A percentile compares a stretch with the other conserved stretches of the same genome.
phyloP scores from a whole-genome alignment of 2,329 filamentous ascomycete genomes.

The Chrysoporthe cubensis region DNA sequence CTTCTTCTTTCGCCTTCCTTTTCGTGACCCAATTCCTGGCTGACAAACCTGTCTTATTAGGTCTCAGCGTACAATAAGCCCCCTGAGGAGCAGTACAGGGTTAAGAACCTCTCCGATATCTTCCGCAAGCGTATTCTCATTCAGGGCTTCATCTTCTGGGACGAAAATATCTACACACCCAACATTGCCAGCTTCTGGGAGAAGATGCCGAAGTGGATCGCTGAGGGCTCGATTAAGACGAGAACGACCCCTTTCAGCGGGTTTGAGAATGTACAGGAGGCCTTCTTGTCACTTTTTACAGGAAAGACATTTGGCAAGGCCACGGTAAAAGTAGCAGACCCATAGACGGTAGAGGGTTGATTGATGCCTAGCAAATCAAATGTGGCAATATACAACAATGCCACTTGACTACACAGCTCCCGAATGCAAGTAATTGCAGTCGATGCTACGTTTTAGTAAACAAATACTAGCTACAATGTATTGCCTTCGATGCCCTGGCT shows the following conservation, averaged over 20 bases:
- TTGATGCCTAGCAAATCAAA: too few relatives aligned
- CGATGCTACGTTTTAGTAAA: too few relatives aligned
- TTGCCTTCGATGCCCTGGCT: too few relatives aligned
- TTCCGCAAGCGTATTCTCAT: slow-evolving; percentile 66
- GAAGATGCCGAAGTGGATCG: slow-evolving; percentile 70
- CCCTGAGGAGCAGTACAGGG: slow-evolving; percentile 57
- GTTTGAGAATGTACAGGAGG: slow-evolving; percentile 68
- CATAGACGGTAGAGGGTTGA: not conserved
- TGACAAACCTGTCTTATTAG: not conserved
- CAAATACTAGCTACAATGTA: too few relatives aligned
- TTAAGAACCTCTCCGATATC: slow-evolving; percentile 64
- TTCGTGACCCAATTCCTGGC: not conserved
- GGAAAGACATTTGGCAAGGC: slow-evolving; percentile 77
- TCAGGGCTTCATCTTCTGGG: slow-evolving; percentile 67
- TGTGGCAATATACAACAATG: too few relatives aligned
- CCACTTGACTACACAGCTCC: too few relatives aligned
- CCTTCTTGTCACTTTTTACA: slow-evolving; percentile 67
- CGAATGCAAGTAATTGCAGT: too few relatives aligned
- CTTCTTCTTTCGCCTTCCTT: not conserved
- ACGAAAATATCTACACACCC: slow-evolving; percentile 59
- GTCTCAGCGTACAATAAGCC: slow-evolving; percentile 68
- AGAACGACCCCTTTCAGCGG: slow-evolving; percentile 64
- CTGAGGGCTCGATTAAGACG: slow-evolving; percentile 67
- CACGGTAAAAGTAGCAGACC: slow-evolving; percentile 50
- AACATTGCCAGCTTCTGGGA: slow-evolving; percentile 65